Percentiles rank a stretch among this genome's conserved stretches.
These are phyloP conservation scores for Przewalskia tangutica DNA, from an alignment of 257 asterid species.

Conservation along the genomic window DNA sequence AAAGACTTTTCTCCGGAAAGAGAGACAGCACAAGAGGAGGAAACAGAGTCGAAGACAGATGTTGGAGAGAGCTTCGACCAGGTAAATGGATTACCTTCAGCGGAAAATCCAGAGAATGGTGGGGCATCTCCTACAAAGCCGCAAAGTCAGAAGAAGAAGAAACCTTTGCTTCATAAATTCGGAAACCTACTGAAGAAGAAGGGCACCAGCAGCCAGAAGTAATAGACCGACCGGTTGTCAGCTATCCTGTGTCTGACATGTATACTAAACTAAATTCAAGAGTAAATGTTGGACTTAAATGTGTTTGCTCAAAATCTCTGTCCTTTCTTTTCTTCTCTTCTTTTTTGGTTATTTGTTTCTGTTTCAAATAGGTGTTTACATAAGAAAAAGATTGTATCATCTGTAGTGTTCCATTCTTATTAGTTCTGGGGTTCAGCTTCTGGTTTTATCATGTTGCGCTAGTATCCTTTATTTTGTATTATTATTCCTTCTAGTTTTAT, in stretches of 20 bases:
- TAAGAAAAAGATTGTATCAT: constrained; percentile 30
- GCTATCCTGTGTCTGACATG: constrained; percentile 11
- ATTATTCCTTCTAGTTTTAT: neutral
- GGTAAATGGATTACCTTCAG: constrained; percentile 34
- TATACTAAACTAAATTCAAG: constrained; percentile 28
- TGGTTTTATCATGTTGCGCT: neutral
- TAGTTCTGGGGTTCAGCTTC: constrained; percentile 7
- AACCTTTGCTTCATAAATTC: constrained; percentile 68
- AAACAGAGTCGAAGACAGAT: constrained; percentile 43
- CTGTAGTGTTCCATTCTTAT: constrained; percentile 17
- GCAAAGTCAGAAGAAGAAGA: constrained; percentile 75
- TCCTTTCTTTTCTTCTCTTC: neutral
- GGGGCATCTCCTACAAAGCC: constrained; percentile 46
- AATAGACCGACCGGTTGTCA: constrained; percentile 6
- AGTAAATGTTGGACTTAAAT: constrained; percentile 20
- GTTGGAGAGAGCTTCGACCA: constrained; percentile 30
- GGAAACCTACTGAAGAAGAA: constrained; percentile 93
- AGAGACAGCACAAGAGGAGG: constrained; percentile 68
- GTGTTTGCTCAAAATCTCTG: constrained; percentile 24
- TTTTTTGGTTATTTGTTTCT: constrained; percentile 2
- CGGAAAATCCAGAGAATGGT: constrained; percentile 43
- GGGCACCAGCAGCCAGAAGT: constrained; percentile 47
- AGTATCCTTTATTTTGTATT: constrained; percentile 1
- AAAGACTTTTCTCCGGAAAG: constrained; percentile 64
- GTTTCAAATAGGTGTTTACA: constrained; percentile 8